These are phyloP conservation scores for Asclepias syriaca DNA, from an alignment of 257 asterid species.

Conservation along the genomic window DNA sequence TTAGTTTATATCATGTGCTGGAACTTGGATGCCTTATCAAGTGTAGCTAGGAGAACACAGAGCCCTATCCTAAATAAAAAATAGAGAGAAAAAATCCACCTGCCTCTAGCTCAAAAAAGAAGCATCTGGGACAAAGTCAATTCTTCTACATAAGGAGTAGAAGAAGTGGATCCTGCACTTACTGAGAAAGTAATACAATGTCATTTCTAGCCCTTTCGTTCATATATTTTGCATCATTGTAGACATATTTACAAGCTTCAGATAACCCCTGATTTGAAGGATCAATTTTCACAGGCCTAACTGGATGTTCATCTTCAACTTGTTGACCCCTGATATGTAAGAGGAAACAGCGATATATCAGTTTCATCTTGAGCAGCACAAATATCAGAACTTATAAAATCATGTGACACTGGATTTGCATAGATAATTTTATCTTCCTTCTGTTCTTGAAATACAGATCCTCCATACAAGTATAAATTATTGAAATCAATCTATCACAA, in stretches of 20 bases:
- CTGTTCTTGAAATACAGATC: not conserved
- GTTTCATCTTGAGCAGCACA: slow-evolving; percentile 11
- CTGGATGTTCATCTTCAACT: slow-evolving; percentile 44
- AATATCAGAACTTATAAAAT: slow-evolving; percentile 10
- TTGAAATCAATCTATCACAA: not conserved
- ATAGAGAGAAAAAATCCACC: not conserved
- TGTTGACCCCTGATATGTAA: slow-evolving; percentile 31
- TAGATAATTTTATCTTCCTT: not conserved
- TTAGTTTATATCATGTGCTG: not conserved
- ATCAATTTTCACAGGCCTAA: slow-evolving; percentile 35
- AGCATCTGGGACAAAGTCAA: not conserved
- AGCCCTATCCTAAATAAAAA: not conserved
- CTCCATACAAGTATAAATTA: not conserved
- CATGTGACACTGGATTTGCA: not conserved
- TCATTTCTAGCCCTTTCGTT: slow-evolving; percentile 90
- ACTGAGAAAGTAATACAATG: slow-evolving; percentile 81
- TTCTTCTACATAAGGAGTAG: not conserved
- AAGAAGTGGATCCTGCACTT: slow-evolving; percentile 13
- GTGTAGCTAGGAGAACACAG: not conserved
- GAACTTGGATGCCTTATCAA: not conserved
- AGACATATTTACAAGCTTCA: slow-evolving; percentile 84
- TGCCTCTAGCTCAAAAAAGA: not conserved
- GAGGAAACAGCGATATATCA: slow-evolving; percentile 19
- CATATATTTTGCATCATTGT: slow-evolving; percentile 74
- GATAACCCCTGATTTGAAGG: slow-evolving; percentile 59